Evolutionary conservation across 2,329 filamentous ascomycete species (phyloP).

Genomic region (Lasiodiplodia sp.): DNA sequence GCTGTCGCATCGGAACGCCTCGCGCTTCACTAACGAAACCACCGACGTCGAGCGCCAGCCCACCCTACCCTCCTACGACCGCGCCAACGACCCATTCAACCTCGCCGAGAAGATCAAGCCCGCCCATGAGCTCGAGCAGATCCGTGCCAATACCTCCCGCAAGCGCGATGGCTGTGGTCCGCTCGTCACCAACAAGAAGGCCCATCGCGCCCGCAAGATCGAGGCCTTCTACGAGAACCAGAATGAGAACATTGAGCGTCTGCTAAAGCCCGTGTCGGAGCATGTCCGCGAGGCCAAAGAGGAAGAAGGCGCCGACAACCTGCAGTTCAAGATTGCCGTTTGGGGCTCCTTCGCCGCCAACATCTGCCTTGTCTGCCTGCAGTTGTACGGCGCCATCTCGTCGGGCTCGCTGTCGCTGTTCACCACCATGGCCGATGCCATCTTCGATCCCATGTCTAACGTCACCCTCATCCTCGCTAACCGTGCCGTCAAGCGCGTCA

Average conservation of each 20-base stretch:
- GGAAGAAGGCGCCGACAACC: constrained; percentile 79
- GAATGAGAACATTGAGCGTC: constrained; percentile 90
- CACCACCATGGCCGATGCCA: constrained; percentile 94
- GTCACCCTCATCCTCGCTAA: constrained; percentile 85
- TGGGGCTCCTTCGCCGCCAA: constrained; percentile 79
- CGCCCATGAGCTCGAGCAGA: constrained; percentile 75
- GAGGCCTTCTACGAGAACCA: constrained; percentile 87
- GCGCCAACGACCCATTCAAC: constrained; percentile 80
- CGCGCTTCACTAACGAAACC: constrained; percentile 39
- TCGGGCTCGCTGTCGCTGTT: constrained; percentile 94
- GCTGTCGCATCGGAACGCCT: constrained; percentile 44
- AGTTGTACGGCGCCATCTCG: constrained; percentile 86
- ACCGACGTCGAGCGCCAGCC: constrained; percentile 54
- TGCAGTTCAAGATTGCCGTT: constrained; percentile 75
- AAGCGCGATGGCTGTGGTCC: constrained; percentile 68
- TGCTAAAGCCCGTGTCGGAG: constrained; percentile 92
- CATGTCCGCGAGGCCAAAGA: constrained; percentile 83
- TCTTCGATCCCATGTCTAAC: constrained; percentile 93
- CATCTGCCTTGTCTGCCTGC: constrained; percentile 76
- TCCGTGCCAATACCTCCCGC: constrained; percentile 80
- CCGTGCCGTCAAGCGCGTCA: constrained; percentile 86
- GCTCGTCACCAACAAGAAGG: constrained; percentile 51
- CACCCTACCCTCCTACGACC: constrained; percentile 64
- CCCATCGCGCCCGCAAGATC: constrained; percentile 63
- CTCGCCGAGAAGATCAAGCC: constrained; percentile 81